Conservation (phyloP, 129 eudicot genomes). For the Arctium lappa region DNA sequence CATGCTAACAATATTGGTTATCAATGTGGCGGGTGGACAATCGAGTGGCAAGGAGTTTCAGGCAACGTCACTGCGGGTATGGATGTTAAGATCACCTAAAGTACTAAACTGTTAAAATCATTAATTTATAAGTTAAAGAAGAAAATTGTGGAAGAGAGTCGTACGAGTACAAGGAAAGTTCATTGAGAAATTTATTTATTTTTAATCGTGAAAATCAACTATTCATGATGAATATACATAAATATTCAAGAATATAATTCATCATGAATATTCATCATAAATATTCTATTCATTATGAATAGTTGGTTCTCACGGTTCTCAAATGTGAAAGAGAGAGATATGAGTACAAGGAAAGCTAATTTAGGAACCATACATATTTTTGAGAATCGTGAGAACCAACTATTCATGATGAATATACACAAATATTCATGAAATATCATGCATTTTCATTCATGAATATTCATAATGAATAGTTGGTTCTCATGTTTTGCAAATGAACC, state of each 20-base stretch:
- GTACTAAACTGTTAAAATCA: not conserved
- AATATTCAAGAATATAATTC: not conserved
- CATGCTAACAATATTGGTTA: constrained; percentile 71
- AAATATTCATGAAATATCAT: too few species aligned
- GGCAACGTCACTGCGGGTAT: constrained; percentile 54
- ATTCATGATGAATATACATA: not conserved
- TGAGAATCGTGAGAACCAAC: too few species aligned
- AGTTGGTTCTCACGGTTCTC: not conserved
- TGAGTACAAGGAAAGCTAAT: too few species aligned
- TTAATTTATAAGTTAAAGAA: not conserved
- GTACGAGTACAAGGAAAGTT: too few species aligned
- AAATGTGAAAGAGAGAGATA: not conserved
- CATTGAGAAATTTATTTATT: too few species aligned
- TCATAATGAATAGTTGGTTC: too few species aligned
- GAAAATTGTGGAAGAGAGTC: too few species aligned
- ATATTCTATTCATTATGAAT: not conserved
- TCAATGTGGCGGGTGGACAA: constrained; percentile 85
- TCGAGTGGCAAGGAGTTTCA: constrained; percentile 62
- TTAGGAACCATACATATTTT: too few species aligned
- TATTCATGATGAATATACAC: too few species aligned
- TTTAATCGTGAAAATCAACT: not conserved
- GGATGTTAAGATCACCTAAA: not conserved
- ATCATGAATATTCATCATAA: not conserved
- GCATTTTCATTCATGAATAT: too few species aligned
- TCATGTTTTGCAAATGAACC: too few species aligned